Percentiles rank a stretch among this genome's conserved stretches.
phyloP scores from a whole-genome alignment of 2,329 filamentous ascomycete species.

The Sporothrix inflata region DNA sequence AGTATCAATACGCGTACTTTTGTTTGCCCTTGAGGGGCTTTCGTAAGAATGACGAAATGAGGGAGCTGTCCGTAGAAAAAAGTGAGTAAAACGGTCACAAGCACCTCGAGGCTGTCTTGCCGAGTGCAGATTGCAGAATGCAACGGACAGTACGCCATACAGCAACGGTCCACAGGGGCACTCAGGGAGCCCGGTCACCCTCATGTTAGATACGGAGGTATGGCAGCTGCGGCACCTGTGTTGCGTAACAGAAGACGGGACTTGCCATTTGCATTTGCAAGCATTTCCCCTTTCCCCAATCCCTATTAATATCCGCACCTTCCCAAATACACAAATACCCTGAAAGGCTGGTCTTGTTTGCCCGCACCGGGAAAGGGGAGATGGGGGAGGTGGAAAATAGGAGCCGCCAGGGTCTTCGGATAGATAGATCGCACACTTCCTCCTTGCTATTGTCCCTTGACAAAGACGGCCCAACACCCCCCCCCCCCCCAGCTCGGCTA shows the following conservation, averaged over 20 bases:
- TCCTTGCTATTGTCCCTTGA: not conserved
- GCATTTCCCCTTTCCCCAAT: not conserved
- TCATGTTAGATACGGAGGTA: too few relatives aligned
- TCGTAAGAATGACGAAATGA: constrained; percentile 6
- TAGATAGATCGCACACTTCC: not conserved
- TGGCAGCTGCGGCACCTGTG: not conserved
- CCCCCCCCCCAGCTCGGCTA: not conserved
- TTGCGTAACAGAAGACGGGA: not conserved
- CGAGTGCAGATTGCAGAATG: not conserved
- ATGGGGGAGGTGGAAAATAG: not conserved
- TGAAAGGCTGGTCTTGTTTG: not conserved
- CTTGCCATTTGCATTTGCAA: not conserved
- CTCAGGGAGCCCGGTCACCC: not conserved
- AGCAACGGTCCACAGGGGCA: not conserved
- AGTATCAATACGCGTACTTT: not conserved
- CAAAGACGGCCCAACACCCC: not conserved
- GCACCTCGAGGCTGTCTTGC: not conserved
- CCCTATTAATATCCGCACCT: not conserved
- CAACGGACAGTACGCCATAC: not conserved
- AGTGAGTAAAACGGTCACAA: not conserved
- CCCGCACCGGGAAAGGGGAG: not conserved
- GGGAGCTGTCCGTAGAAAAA: not conserved
- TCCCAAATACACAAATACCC: not conserved
- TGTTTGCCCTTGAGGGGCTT: not conserved
- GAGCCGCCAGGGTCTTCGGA: not conserved